Evolutionary conservation across 2,329 filamentous ascomycete species (phyloP), one percentile per base, ranked within the genome.

Genomic region (Monosporascus sp.): DNA sequence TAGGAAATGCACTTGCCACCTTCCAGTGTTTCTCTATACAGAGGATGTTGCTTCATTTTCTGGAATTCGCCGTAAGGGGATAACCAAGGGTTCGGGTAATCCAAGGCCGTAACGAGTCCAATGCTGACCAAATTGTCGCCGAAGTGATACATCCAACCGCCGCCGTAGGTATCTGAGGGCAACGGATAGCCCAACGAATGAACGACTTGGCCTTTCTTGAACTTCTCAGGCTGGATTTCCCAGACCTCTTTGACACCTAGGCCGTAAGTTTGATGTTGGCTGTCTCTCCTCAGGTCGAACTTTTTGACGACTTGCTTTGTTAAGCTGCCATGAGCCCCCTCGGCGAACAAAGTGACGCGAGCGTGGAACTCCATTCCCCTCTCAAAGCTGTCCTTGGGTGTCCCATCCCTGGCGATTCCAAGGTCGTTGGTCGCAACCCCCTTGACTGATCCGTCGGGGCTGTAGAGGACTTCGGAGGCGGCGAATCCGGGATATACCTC

Each of bases 81-180:
- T 52, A 97, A 74, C 91, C 93, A 99, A 0, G 94, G 94, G 72
- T 99, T 99, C 43, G 89, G 80, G 70, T 99, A 99, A 76, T 99
- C 94, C 51, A 99, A 80, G 24, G 92, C 92, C 38, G 95, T 89
- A 11, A 99, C 94, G 18, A 97, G 78, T 24, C 94, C 94, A 52
- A 99, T 79, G 61, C 86, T 91, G 55, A 99, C 93, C 64, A 97
- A 82, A 72, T 97, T 99, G 64, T 99, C 93, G 38, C 92, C 94
- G 71, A 97, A 99, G 72, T 99, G 94, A 68, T 99, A 99, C 89
- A 99, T 92, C 86, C 91, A 99, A n/a, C 89, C 91, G 60, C 94
- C 94, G 61, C 94, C 94, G 68, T 99, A 99, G 8, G 92, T 94
- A 68, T 97, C 88, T 63, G 80, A 84, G 17, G 91, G 84, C 45